phyloP scores from a whole-genome alignment of 805 yeast species.

The Saccharomycopsis selenospora region DNA sequence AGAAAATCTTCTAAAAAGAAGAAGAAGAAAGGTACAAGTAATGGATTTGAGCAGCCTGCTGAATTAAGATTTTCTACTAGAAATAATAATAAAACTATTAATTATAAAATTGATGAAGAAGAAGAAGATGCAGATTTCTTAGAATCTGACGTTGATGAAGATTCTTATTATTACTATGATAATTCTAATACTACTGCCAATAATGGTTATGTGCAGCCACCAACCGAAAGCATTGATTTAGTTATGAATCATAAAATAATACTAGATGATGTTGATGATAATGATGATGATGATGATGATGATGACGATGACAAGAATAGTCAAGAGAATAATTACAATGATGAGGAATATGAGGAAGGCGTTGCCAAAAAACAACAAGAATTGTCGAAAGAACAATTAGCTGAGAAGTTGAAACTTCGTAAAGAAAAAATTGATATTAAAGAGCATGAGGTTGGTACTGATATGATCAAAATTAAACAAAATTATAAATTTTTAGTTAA shows the following conservation, averaged over 20 bases:
- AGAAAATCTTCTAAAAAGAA: slow-evolving; percentile 23
- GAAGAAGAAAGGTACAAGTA: slow-evolving; percentile 22
- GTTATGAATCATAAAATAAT: slow-evolving; percentile 43
- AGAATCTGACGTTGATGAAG: slow-evolving; percentile 23
- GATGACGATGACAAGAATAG: not conserved
- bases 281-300: slow-evolving; percentile 21
- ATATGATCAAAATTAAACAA: slow-evolving; percentile 47
- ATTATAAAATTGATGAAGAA: slow-evolving; percentile 67
- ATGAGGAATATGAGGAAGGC: slow-evolving; percentile 6
- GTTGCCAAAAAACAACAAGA: slow-evolving; percentile 24
- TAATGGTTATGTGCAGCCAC: slow-evolving; percentile 14
- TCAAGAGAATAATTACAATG: not conserved
- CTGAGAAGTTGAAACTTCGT: slow-evolving; percentile 20
- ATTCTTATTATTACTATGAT: slow-evolving; percentile 22
- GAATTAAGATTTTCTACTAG: slow-evolving; percentile 77
- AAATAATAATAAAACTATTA: slow-evolving; percentile 54
- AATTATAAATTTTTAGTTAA: slow-evolving; percentile 62
- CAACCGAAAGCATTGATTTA: slow-evolving; percentile 32
- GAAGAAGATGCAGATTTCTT: slow-evolving; percentile 36
- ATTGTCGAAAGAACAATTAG: slow-evolving; percentile 25
- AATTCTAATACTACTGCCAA: slow-evolving; percentile 25
- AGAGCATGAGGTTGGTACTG: slow-evolving; percentile 28
- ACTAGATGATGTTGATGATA: slow-evolving; percentile 21
- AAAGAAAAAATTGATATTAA: slow-evolving; percentile 29
- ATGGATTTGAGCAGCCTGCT: slow-evolving; percentile 25